phyloP scores from a whole-genome alignment of 768 basidiomycete species.

The Leccinum rimulosum region DNA sequence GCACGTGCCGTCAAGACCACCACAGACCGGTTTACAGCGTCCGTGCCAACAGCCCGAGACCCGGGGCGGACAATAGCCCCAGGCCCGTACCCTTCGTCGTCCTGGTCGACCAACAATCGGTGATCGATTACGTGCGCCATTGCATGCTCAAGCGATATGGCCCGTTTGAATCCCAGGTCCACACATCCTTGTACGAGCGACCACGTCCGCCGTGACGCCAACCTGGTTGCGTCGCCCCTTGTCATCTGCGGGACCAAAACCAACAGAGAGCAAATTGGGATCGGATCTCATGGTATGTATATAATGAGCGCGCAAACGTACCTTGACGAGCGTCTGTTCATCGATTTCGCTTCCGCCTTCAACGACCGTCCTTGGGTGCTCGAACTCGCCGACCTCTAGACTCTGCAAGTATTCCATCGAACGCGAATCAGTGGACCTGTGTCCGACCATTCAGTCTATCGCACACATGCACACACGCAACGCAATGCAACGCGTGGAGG shows the following conservation, averaged over 20 bases:
- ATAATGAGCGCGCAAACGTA: background rate
- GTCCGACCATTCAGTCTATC: background rate
- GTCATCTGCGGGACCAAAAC: constrained; percentile 1
- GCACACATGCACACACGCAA: background rate
- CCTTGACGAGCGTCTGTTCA: constrained; percentile 1
- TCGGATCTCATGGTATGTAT: background rate
- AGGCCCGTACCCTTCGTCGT: background rate
- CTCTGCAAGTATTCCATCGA: background rate
- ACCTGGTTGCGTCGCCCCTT: background rate
- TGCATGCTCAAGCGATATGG: background rate
- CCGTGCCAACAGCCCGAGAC: background rate
- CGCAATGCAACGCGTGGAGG: no score
- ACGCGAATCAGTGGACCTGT: background rate
- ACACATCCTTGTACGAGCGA: constrained; percentile 6
- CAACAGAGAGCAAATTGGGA: no score
- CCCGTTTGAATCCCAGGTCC: background rate
- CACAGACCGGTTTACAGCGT: background rate
- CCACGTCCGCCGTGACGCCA: background rate
- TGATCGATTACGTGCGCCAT: constrained; percentile 2
- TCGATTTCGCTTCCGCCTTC: no score
- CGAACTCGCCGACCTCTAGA: background rate
- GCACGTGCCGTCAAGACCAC: constrained; percentile 5
- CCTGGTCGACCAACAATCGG: background rate
- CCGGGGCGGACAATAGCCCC: constrained; percentile 2
- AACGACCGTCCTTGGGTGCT: background rate